Evolutionary conservation across 2,329 filamentous ascomycete species (phyloP), one percentile per base, ranked within the genome.

Genomic region (Ceratocystis cubensis): DNA sequence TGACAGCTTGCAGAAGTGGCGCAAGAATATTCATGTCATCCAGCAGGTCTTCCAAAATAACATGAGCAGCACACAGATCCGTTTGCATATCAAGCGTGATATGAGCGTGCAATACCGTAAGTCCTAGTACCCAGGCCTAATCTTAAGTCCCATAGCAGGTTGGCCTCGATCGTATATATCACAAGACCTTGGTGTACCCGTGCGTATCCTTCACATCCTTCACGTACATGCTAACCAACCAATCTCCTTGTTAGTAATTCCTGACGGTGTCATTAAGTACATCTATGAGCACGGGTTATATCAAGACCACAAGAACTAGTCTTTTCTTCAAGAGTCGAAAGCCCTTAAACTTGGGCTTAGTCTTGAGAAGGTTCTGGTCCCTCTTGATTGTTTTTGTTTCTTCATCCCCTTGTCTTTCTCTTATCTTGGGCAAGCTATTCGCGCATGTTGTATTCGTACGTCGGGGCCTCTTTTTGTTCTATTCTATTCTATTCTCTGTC

Each of bases 1-100:
- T 59, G 86, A 88, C n/a, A 87, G 84, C 57, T 79, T 96, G 61
- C 87, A 91, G 73, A 83, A 85, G 68, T 96, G 88, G 84, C 87
- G 90, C 72, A 84, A 91, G 71, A 94, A 96, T 71, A 86, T 96
- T 69, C 87, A 90, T 73, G 88, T 96, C 65, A 93, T 96, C 69
- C 88, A 89, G 66, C 90, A 96, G 75, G 73, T 75, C 44, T 83
- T 96, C 64, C 92, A 96, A 71, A 93, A 93, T 74, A 88, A 95
- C 72, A 87, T 94, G 66, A 91, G 87, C 72, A 91, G 87, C 69
- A 87, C 84, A 13, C 86, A 96, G 78, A 92, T 96, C 69, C 84
- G 92, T 53, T 78, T 95, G 2, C 89, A 95, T 73, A 75, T 92
- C 44, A 84, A 88, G 72, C 82, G 88, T 72, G 85, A 91, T 70